phyloP scores from a whole-genome alignment of 768 basidiomycete genomes.

The Suillus bovinus region DNA sequence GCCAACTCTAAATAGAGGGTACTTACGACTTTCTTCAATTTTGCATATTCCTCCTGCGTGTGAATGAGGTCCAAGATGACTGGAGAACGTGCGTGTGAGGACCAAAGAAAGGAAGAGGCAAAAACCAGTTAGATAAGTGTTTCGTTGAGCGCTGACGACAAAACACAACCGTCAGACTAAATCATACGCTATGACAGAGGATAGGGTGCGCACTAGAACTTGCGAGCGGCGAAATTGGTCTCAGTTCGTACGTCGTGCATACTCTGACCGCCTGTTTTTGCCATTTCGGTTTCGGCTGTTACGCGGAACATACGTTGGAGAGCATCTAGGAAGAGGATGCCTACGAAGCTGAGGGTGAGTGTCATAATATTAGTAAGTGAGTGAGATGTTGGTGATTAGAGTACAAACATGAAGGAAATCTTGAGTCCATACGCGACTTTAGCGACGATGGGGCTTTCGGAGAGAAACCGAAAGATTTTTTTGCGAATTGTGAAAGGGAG shows the following conservation, averaged over 20 bases:
- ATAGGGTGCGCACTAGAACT: constrained; percentile 77
- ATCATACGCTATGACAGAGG: background rate
- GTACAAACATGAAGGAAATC: constrained; percentile 85
- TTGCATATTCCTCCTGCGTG: constrained; percentile 83
- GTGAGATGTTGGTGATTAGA: background rate
- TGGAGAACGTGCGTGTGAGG: constrained; percentile 89
- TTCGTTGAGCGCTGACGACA: constrained; percentile 70
- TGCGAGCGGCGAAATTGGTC: constrained; percentile 86
- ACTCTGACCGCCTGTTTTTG: constrained; percentile 53
- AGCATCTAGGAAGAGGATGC: constrained; percentile 86
- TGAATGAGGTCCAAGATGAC: constrained; percentile 90
- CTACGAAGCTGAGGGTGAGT: constrained; percentile 68
- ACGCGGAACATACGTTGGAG: constrained; percentile 90
- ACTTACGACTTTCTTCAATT: constrained; percentile 65
- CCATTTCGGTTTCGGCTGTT: constrained; percentile 66
- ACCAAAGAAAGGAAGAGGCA: constrained; percentile 95
- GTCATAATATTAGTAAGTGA: background rate
- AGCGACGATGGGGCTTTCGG: constrained; percentile 67
- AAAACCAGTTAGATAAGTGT: constrained; percentile 91
- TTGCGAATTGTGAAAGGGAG: constrained; percentile 78
- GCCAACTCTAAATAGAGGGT: background rate
- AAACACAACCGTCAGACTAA: background rate
- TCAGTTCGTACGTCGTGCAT: constrained; percentile 71
- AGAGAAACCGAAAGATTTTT: constrained; percentile 68
- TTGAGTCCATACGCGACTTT: constrained; percentile 91